phyloP scores from a whole-genome alignment of 2,329 filamentous ascomycete genomes.

The Colletotrichum acutatum region DNA sequence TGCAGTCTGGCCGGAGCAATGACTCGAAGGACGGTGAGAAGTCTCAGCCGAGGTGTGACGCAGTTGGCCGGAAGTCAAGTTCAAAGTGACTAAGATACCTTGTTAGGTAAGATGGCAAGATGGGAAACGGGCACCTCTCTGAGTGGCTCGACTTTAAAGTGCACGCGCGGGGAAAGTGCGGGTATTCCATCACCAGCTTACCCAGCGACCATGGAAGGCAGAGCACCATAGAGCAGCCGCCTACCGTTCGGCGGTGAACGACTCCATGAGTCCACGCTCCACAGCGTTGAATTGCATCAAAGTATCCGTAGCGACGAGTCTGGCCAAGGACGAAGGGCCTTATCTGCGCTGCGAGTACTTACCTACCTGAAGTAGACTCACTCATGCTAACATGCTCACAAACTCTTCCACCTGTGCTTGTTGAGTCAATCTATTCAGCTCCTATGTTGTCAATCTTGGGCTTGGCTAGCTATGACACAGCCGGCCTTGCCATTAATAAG shows the following conservation, averaged over 20 bases:
- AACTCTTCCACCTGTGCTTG: background rate
- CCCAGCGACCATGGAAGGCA: background rate
- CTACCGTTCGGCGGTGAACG: background rate
- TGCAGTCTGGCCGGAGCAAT: background rate
- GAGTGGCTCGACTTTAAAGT: constrained; percentile 12
- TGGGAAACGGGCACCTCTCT: background rate
- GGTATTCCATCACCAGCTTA: constrained; percentile 3
- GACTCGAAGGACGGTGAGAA: constrained; percentile 17
- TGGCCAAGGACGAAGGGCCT: background rate
- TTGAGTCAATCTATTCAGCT: background rate
- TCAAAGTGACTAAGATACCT: background rate
- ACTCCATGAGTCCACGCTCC: constrained; percentile 13
- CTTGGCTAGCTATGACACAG: background rate
- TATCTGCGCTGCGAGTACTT: background rate
- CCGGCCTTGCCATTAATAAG: background rate
- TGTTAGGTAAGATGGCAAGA: too few species aligned
- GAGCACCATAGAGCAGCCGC: background rate
- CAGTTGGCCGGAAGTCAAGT: constrained; percentile 15
- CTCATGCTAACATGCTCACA: background rate
- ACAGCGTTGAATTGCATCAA: background rate
- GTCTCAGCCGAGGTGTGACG: constrained; percentile 29
- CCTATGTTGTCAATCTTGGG: background rate
- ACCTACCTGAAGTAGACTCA: background rate
- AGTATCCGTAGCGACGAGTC: background rate
- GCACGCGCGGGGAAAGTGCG: constrained; percentile 27